Evolutionary conservation across 768 basidiomycete genomes (phyloP).

Genomic region (Psilocybe tampanensis): DNA sequence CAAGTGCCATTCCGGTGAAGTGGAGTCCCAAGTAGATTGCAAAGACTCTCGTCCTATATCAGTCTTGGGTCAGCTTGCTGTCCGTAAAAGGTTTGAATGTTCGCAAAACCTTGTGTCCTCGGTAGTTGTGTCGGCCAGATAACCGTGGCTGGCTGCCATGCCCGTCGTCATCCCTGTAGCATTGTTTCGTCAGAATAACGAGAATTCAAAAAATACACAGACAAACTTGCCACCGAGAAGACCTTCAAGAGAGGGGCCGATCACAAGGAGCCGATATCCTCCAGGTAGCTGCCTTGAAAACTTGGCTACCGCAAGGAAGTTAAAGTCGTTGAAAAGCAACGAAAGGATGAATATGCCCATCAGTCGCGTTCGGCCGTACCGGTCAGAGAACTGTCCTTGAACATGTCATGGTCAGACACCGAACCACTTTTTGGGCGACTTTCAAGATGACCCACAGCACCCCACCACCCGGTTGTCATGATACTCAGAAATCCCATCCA

Average conservation of each 20-base stretch:
- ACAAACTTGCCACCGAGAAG: constrained; percentile 61
- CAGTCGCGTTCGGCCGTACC: constrained; percentile 68
- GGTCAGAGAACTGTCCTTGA: constrained; percentile 66
- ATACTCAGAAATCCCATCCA: constrained; percentile 74
- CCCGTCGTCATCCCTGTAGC: constrained; percentile 50
- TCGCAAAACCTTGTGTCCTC: constrained; percentile 50
- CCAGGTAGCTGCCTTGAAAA: constrained; percentile 68
- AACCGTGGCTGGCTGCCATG: constrained; percentile 59
- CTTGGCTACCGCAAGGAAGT: constrained; percentile 64
- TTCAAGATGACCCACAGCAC: constrained; percentile 53
- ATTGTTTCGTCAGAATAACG: neutral
- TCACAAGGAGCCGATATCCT: constrained; percentile 77
- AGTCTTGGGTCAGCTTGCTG: neutral
- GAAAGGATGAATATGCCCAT: constrained; percentile 68
- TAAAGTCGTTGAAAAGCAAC: constrained; percentile 61
- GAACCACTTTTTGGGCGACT: neutral
- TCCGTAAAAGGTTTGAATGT: neutral
- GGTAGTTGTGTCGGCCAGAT: constrained; percentile 67
- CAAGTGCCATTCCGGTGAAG: constrained; percentile 76
- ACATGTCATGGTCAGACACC: constrained; percentile 5
- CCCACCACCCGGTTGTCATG: constrained; percentile 87
- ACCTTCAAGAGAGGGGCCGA: constrained; percentile 73
- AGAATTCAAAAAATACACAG: neutral
- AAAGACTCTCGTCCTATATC: constrained; percentile 59
- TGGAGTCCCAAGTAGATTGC: constrained; percentile 67